Evolutionary conservation across 345 rosid genomes (phyloP).

Genomic region (Murraya paniculata): DNA sequence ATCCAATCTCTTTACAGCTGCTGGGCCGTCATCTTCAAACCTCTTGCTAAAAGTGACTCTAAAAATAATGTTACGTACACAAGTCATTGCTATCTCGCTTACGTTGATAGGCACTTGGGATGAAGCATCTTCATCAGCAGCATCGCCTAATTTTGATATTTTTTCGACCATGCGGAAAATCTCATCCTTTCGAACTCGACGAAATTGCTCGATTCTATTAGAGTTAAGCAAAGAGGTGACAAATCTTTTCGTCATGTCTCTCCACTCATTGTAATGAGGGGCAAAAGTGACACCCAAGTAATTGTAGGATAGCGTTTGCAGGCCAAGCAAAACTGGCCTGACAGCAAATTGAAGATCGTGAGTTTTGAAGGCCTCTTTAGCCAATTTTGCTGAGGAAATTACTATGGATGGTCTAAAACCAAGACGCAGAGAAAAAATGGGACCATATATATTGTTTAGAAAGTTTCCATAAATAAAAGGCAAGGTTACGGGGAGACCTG

Average conservation of each 20-base stretch:
- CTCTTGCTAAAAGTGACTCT: too few species aligned
- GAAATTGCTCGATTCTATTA: too few species aligned
- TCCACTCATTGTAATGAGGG: not conserved
- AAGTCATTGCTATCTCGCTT: conserved; percentile 22
- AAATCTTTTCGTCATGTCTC: too few species aligned
- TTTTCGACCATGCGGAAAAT: too few species aligned
- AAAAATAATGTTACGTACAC: conserved; percentile 24
- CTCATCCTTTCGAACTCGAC: too few species aligned
- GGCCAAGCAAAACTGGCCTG: too few species aligned
- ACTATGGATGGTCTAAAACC: conserved; percentile 5
- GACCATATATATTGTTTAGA: conserved; percentile 14
- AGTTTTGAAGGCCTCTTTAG: not conserved
- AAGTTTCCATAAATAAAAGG: not conserved
- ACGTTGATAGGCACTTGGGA: conserved; percentile 19
- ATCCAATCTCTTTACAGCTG: conserved; percentile 20
- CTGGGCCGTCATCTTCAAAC: too few species aligned
- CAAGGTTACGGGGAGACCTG: conserved; percentile 3
- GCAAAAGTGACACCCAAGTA: not conserved
- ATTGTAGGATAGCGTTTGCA: not conserved
- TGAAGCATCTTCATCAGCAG: not conserved
- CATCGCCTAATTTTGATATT: not conserved
- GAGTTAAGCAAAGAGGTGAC: too few species aligned
- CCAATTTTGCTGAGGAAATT: conserved; percentile 16
- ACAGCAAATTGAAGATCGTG: too few species aligned
- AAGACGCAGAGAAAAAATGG: conserved; percentile 6